Evolutionary conservation across 1,284 basidiomycete species (phyloP).

Genomic region (Caloboletus firmus): DNA sequence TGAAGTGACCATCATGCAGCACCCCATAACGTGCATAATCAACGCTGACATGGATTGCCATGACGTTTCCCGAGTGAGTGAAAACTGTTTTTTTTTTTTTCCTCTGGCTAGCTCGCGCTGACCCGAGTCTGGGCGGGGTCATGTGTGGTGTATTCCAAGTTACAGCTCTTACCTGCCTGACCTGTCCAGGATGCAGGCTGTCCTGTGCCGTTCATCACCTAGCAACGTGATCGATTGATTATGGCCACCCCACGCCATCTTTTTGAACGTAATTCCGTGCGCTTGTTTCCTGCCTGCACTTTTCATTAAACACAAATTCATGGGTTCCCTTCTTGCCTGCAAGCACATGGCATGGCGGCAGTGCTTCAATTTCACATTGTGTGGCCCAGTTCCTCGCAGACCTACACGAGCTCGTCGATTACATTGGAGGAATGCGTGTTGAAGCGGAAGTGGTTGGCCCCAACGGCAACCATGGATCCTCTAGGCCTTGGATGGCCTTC

Average conservation of each 20-base stretch:
- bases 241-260: neutral
- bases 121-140: neutral
- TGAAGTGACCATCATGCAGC: neutral
- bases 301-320: neutral
- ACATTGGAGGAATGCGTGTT: conserved; percentile 63
- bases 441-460: conserved; percentile 40
- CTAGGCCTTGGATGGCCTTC: conserved; percentile 8
- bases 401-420: conserved; percentile 67
- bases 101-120: neutral
- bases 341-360: conserved; percentile 24
- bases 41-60: neutral
- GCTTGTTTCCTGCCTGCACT: neutral
- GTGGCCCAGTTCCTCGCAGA: conserved; percentile 58
- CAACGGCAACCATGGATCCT: conserved; percentile 31
- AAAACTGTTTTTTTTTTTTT: neutral
- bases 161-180: neutral
- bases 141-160: neutral
- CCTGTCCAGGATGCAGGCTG: neutral
- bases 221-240: conserved; percentile 10
- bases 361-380: conserved; percentile 69
- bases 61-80: neutral
- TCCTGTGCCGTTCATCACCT: conserved; percentile 6
- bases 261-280: conserved; percentile 24
- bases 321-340: neutral
- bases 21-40: neutral